Percentiles rank a stretch among this genome's conserved stretches.
Conservation (phyloP, 345 rosid species). For the Streptanthus diversifolius region DNA sequence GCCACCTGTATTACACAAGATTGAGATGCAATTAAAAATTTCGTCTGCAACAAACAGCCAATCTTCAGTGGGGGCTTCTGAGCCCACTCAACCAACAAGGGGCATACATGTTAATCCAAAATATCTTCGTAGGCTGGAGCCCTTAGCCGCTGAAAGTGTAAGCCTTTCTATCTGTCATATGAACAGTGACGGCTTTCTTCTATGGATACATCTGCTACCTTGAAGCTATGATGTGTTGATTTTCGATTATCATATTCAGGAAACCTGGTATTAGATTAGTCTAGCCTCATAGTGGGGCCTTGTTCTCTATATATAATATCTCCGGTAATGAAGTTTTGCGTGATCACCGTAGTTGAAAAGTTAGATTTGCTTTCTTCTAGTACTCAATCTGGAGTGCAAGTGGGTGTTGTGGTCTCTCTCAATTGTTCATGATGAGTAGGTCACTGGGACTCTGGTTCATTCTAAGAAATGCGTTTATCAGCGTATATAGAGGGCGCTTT, state of each 20-base stretch:
- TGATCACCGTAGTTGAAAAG: neutral
- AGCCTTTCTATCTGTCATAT: conserved; percentile 31
- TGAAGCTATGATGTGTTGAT: neutral
- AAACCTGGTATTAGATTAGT: conserved; percentile 3
- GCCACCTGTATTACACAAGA: conserved; percentile 57
- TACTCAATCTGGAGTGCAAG: conserved; percentile 2
- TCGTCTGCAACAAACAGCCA: conserved; percentile 49
- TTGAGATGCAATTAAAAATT: conserved; percentile 65
- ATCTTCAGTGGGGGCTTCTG: conserved; percentile 59
- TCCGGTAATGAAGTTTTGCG: neutral
- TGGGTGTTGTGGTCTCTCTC: neutral
- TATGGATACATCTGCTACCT: neutral
- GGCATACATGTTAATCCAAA: conserved; percentile 99
- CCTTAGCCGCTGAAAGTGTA: conserved; percentile 65
- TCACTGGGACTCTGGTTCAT: neutral
- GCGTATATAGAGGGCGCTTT: neutral
- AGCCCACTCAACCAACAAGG: conserved; percentile 71
- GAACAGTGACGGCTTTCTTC: conserved; percentile 2
- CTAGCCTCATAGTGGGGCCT: neutral
- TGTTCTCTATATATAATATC: neutral
- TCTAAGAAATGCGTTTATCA: neutral
- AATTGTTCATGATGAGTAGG: neutral
- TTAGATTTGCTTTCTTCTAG: conserved; percentile 9
- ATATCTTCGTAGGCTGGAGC: conserved; percentile 79
- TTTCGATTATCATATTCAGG: neutral